A percentile compares a stretch with the other conserved stretches of the same genome.
Evolutionary conservation across 257 asterid genomes (phyloP).

Genomic region (Capsicum chinense): DNA sequence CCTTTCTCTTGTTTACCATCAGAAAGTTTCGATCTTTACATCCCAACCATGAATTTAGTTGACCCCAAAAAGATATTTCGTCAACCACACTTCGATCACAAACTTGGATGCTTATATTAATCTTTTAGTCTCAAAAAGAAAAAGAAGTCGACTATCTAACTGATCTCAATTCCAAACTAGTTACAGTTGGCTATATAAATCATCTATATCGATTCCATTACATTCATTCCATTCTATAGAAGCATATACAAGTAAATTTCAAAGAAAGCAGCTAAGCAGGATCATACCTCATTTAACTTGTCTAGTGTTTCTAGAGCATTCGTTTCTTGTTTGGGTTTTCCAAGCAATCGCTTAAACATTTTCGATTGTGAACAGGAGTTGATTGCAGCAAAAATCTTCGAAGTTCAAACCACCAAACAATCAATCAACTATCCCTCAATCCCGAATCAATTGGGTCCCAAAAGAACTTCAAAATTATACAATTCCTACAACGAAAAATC

Average conservation of each 20-base stretch:
- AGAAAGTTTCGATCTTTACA: not conserved
- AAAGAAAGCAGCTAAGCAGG: conserved; percentile 19
- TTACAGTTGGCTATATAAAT: not conserved
- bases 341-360: conserved; percentile 67
- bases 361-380: conserved; percentile 27
- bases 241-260: not conserved
- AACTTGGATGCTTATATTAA: not conserved
- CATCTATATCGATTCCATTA: not conserved
- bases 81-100: not conserved
- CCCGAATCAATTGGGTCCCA: not conserved
- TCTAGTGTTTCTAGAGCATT: conserved; percentile 71
- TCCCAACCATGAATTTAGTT: conserved; percentile 6
- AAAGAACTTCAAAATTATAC: not conserved
- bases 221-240: not conserved
- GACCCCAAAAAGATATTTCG: not conserved
- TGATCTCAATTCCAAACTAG: conserved; percentile 11
- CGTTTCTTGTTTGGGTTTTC: conserved; percentile 71
- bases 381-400: not conserved
- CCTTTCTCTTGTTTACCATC: not conserved
- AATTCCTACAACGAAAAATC: conserved; percentile 12
- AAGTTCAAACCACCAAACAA: conserved; percentile 13
- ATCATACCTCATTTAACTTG: conserved; percentile 71
- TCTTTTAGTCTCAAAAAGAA: not conserved
- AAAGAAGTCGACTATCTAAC: not conserved
- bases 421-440: conserved; percentile 12